phyloP scores from a whole-genome alignment of 768 basidiomycete genomes.

The Dacryopinax spathularia region DNA sequence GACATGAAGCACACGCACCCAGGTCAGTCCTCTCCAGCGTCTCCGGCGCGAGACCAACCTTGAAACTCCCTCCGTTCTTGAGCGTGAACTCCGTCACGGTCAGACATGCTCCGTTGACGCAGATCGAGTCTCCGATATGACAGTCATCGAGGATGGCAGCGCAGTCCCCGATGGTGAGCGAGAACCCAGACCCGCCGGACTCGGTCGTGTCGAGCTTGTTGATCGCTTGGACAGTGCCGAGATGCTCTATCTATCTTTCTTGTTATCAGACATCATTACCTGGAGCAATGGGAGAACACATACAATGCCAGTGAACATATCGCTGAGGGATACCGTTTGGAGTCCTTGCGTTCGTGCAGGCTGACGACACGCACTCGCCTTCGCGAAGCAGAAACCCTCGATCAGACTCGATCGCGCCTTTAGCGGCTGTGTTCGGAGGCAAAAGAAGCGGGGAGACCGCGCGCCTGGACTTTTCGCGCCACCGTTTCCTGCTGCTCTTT shows the following conservation, averaged over 20 bases:
- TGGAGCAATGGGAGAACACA: not conserved
- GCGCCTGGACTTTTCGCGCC: not conserved
- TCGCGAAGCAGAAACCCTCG: too few species aligned
- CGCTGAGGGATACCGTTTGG: too few species aligned
- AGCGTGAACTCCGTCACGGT: constrained; percentile 75
- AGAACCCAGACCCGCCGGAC: constrained; percentile 52
- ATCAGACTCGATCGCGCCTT: not conserved
- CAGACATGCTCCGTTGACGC: constrained; percentile 75
- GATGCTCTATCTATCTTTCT: constrained; percentile 62
- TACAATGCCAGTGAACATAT: not conserved
- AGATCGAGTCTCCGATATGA: constrained; percentile 86
- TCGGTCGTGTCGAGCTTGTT: constrained; percentile 34
- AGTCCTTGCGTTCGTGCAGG: not conserved
- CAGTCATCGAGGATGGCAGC: constrained; percentile 72
- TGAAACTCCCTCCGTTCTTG: constrained; percentile 61
- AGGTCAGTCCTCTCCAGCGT: constrained; percentile 82
- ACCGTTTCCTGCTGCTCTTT: not conserved
- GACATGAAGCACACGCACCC: constrained; percentile 37
- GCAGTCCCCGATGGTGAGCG: constrained; percentile 58
- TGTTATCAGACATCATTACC: not conserved
- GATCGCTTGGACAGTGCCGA: constrained; percentile 59
- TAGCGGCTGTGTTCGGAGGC: not conserved
- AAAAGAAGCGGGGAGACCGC: not conserved
- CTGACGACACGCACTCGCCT: too few species aligned
- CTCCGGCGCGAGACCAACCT: constrained; percentile 91